Evolutionary conservation across 164 flowering plant species (phyloP).

Genomic region (Litsea cubeba): DNA sequence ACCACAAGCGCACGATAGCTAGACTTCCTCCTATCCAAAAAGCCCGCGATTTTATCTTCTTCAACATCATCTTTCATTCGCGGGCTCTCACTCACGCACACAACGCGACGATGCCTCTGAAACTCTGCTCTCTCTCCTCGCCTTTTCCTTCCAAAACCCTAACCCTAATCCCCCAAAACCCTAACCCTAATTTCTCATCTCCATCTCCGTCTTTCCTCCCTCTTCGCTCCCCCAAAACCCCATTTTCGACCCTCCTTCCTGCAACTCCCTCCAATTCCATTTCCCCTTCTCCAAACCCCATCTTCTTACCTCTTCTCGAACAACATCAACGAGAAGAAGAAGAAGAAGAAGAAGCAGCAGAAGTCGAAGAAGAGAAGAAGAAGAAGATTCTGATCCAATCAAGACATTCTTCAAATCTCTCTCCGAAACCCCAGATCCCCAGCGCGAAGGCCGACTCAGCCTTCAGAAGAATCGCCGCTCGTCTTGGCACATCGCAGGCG

Average conservation of each 20-base stretch:
- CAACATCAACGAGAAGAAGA: slow-evolving; percentile 17
- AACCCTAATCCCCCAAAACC: neutral
- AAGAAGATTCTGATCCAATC: slow-evolving; percentile 45
- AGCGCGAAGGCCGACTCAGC: slow-evolving; percentile 32
- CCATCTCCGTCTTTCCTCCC: neutral
- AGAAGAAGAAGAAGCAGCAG: slow-evolving; percentile 14
- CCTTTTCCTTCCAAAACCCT: neutral
- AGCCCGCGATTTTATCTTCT: too few species aligned
- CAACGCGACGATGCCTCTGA: neutral
- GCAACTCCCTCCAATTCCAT: slow-evolving; percentile 20
- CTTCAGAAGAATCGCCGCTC: slow-evolving; percentile 62
- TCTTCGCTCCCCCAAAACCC: neutral
- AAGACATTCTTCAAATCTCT: slow-evolving; percentile 63
- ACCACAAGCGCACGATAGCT: too few species aligned
- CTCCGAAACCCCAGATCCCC: slow-evolving; percentile 45
- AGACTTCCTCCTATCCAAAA: too few species aligned
- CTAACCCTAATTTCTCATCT: neutral
- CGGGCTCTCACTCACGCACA: neutral
- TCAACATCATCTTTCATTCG: too few species aligned
- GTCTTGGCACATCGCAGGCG: slow-evolving; percentile 53
- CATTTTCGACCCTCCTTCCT: slow-evolving; percentile 9
- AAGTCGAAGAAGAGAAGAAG: slow-evolving; percentile 7
- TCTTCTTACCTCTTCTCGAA: slow-evolving; percentile 55
- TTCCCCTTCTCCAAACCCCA: slow-evolving; percentile 27
- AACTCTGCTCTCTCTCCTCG: neutral